phyloP scores from a whole-genome alignment of 2,329 filamentous ascomycete species.

The Aspergillus neoniger region DNA sequence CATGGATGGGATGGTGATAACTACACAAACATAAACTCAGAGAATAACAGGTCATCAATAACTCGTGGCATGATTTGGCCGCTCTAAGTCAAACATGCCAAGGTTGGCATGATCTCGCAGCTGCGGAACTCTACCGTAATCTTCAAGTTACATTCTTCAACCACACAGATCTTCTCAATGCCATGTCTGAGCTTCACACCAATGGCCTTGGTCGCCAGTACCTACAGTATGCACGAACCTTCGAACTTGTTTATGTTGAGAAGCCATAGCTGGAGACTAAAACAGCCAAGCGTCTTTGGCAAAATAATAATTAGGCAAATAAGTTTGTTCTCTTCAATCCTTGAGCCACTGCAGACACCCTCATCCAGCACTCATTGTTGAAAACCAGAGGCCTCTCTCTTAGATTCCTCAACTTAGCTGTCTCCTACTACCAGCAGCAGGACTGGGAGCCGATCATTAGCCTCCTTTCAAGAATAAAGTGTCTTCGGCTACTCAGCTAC shows the following conservation, averaged over 20 bases:
- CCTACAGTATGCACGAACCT: background rate
- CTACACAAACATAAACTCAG: background rate
- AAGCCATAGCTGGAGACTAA: background rate
- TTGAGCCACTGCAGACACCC: background rate
- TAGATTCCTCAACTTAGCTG: no score
- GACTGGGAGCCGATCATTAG: background rate
- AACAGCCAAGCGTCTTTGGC: background rate
- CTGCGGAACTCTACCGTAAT: background rate
- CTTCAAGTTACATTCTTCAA: background rate
- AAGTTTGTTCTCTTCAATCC: background rate
- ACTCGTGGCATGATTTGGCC: background rate
- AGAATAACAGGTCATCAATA: background rate
- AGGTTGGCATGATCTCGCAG: background rate
- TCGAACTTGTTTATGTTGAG: background rate
- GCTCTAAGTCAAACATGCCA: background rate
- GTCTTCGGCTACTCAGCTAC: conserved; percentile 2
- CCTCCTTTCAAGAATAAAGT: background rate
- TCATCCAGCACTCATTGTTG: background rate
- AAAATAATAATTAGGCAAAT: background rate
- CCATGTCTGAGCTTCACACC: background rate
- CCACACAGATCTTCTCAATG: background rate
- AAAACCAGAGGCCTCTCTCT: no score
- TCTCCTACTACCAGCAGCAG: no score
- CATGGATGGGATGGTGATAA: background rate
- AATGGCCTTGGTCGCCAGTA: background rate